Percentiles rank a stretch among this genome's conserved stretches.
These are phyloP conservation scores for Aspergillus homomorphus DNA, from an alignment of 495 filamentous ascomycete genomes.

Conservation along the genomic window DNA sequence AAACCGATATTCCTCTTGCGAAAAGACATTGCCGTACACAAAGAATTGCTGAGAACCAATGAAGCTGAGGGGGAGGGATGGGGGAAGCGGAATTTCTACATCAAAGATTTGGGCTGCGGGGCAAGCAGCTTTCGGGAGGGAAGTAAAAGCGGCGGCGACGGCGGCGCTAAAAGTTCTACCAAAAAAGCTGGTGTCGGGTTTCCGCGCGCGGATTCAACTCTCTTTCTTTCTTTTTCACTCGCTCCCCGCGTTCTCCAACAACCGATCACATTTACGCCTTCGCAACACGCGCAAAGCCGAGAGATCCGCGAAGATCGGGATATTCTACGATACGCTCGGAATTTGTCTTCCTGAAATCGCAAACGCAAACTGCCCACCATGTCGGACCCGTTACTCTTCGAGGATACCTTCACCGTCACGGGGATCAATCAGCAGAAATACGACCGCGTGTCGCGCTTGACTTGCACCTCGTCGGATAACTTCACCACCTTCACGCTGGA, in stretches of 20 bases:
- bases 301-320: too few species aligned
- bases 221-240: not conserved
- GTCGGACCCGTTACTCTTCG: conserved; percentile 84
- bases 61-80: too few species aligned
- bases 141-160: conserved; percentile 27
- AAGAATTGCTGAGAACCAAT: too few species aligned
- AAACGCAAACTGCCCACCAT: conserved; percentile 38
- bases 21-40: conserved; percentile 84
- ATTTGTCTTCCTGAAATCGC: conserved; percentile 13
- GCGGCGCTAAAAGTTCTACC: conserved; percentile 21
- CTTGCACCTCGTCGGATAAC: conserved; percentile 64
- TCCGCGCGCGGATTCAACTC: not conserved
- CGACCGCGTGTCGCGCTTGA: conserved; percentile 85
- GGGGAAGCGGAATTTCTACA: conserved; percentile 14
- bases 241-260: too few species aligned
- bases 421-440: conserved; percentile 78
- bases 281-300: too few species aligned
- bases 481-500: conserved; percentile 78
- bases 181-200: conserved; percentile 41
- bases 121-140: conserved; percentile 14
- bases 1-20: conserved; percentile 81
- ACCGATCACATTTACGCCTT: too few species aligned
- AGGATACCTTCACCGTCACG: conserved; percentile 85
- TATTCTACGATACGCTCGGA: not conserved
- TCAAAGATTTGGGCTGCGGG: conserved; percentile 24